A percentile compares a stretch with the other conserved stretches of the same genome.
Evolutionary conservation across 176 grass and related monocot genomes (phyloP).

Genomic region (Eremochloa ophiuroides): DNA sequence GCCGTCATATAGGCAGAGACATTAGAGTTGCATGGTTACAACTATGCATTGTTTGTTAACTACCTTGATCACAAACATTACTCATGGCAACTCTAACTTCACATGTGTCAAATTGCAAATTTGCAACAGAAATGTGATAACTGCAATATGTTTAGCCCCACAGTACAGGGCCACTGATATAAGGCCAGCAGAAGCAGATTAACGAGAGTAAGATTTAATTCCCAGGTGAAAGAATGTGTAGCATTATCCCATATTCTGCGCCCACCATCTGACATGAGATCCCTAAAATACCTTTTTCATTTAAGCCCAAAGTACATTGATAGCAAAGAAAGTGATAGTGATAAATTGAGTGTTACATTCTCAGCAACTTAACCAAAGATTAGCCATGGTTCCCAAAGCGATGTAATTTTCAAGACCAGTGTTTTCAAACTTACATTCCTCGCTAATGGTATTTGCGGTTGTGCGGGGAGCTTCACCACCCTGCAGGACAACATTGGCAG

Average conservation of each 20-base stretch:
- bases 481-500: conserved; percentile 36
- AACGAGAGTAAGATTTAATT: not conserved
- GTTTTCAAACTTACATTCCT: conserved; percentile 63
- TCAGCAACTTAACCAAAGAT: not conserved
- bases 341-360: not conserved
- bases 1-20: not conserved
- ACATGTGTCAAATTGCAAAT: not conserved
- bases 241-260: not conserved
- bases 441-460: conserved; percentile 46
- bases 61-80: not conserved
- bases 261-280: not conserved
- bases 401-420: conserved; percentile 12
- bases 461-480: conserved; percentile 35
- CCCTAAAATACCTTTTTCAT: not conserved
- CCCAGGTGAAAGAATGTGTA: not conserved
- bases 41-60: not conserved
- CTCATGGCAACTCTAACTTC: not conserved
- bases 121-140: too few relatives aligned
- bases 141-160: not conserved
- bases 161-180: not conserved
- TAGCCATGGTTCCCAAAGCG: not conserved
- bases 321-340: not conserved
- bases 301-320: not conserved
- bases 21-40: not conserved
- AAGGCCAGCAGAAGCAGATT: not conserved